phyloP scores from a whole-genome alignment of 2,329 filamentous ascomycete genomes.

The Gnomoniopsis sp. region DNA sequence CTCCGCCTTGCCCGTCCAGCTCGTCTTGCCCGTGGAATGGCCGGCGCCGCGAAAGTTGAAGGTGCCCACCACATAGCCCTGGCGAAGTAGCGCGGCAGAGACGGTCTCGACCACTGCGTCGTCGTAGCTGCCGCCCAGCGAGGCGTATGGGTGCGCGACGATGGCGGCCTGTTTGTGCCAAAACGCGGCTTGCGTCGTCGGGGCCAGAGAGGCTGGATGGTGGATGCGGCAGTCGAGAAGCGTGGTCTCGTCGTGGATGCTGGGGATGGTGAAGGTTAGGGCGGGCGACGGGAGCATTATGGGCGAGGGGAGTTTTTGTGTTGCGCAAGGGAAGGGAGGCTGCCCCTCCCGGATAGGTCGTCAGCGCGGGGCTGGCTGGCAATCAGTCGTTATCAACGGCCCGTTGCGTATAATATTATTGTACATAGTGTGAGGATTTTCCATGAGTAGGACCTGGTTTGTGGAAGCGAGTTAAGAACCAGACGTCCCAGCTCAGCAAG shows the following conservation, averaged over 20 bases:
- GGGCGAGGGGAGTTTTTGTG: background rate
- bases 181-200: slow-evolving; percentile 28
- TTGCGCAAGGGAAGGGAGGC: background rate
- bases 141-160: slow-evolving; percentile 87
- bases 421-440: no score
- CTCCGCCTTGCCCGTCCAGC: slow-evolving; percentile 83
- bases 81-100: slow-evolving; percentile 60
- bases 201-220: slow-evolving; percentile 53
- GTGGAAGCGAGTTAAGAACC: no score
- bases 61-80: slow-evolving; percentile 74
- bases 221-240: slow-evolving; percentile 80
- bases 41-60: slow-evolving; percentile 93
- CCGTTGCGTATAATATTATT: no score
- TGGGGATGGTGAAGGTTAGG: slow-evolving; percentile 75
- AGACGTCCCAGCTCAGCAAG: no score
- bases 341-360: background rate
- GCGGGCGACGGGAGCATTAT: slow-evolving; percentile 54
- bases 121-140: slow-evolving; percentile 80
- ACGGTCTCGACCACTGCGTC: slow-evolving; percentile 73
- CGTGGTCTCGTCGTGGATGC: slow-evolving; percentile 77
- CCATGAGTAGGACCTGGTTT: no score
- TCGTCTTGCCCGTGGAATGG: slow-evolving; percentile 71
- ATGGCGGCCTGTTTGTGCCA: slow-evolving; percentile 56
- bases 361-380: background rate
- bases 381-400: background rate